Evolutionary conservation across 495 filamentous ascomycete genomes (phyloP), one percentile per base, ranked within the genome.

Genomic region (Trichoderma gamsii): DNA sequence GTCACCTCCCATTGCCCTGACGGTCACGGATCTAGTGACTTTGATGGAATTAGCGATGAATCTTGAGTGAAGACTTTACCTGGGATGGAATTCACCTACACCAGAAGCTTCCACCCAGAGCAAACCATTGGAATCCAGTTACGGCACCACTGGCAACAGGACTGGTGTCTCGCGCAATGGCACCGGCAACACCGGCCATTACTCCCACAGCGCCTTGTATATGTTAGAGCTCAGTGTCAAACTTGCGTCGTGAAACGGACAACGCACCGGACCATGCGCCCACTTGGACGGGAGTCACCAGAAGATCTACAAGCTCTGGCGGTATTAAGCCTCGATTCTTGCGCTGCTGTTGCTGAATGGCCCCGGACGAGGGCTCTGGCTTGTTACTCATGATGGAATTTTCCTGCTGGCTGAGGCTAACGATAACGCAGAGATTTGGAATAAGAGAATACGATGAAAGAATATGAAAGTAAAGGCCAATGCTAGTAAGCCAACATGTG

Each of bases 71-170:
- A n/a, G n/a, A n/a, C n/a, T n/a, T n/a, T n/a, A n/a, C n/a, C n/a
- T n/a, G n/a, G n/a, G n/a, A n/a, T n/a, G n/a, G n/a, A n/a, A n/a
- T n/a, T n/a, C n/a, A n/a, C n/a, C n/a, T n/a, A 96, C 91, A 90
- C 82, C 85, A 91, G 76, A 89, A 99, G 21, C 87, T 88, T 59
- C 83, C 85, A 38, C 92, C 92, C 59, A 96, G 84, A 49, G 82
- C 79, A 78, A 89, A 90, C 84, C 90, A 97, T 78, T 97, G 92
- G 51, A 90, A 79, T 44, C 90, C 89, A 38, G 88, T 86, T 66
- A 87, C 43, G 11, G 44, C 43, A 66, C 84, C 44, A 88, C 61
- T 6, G 92, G 87, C 78, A 93, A 95, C 6, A 96, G 76, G 11
- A 84, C 82, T 49, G 89, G 87, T 21, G 29, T 87, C 89, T 72